Evolutionary conservation across 139 green algal genomes (phyloP).

Genomic region (Cymbomonas tetramitiformis): DNA sequence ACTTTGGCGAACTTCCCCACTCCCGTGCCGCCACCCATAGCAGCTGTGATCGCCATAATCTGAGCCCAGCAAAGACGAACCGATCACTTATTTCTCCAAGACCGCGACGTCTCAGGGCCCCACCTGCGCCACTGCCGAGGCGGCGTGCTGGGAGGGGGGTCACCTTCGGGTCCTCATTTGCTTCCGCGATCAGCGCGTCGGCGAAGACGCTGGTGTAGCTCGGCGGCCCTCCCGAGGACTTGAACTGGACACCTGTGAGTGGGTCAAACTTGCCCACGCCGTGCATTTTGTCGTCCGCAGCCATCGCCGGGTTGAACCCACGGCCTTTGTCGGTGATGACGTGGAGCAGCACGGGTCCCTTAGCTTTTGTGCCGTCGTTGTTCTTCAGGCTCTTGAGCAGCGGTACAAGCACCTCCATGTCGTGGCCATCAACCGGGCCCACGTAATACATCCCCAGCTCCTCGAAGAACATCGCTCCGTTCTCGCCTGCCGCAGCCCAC

Average conservation of each 20-base stretch:
- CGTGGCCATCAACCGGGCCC: conserved; percentile 91
- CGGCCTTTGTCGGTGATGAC: conserved; percentile 92
- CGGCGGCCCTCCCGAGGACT: conserved; percentile 36
- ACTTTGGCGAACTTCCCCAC: conserved; percentile 55
- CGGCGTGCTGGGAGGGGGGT: no score
- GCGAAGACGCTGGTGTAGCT: conserved; percentile 97
- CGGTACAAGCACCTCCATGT: conserved; percentile 44
- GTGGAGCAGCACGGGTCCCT: conserved; percentile 90
- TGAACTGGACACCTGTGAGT: conserved; percentile 74
- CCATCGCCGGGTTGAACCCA: conserved; percentile 84
- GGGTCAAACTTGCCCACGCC: conserved; percentile 93
- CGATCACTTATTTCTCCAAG: no score
- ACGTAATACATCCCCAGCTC: conserved; percentile 99
- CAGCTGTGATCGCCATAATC: conserved; percentile 86
- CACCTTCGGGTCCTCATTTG: conserved; percentile 71
- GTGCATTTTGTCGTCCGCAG: conserved; percentile 87
- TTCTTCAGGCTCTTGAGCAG: conserved; percentile 68
- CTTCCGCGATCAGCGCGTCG: conserved; percentile 85
- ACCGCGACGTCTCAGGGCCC: no score
- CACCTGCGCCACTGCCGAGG: no score
- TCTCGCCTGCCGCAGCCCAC: no score
- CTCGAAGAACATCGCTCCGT: conserved; percentile 89
- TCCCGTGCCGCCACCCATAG: conserved; percentile 94
- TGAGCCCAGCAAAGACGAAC: no score
- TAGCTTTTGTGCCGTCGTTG: conserved; percentile 56